Conservation (phyloP, 345 rosid species). For the Rhodamnia rubescens region DNA sequence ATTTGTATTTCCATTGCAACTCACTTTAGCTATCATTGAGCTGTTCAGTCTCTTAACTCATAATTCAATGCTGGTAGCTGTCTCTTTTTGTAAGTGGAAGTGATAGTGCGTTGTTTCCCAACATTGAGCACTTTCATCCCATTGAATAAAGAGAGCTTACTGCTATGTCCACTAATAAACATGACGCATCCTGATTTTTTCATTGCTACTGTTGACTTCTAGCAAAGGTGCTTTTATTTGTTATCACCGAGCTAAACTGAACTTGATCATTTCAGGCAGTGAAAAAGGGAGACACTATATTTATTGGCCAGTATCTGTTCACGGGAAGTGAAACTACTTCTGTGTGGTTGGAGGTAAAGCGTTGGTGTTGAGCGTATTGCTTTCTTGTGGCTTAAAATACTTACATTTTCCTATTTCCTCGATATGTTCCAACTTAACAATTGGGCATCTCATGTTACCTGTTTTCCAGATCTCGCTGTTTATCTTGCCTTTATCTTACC, state of each 20-base stretch:
- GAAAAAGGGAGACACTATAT: slow-evolving; percentile 58
- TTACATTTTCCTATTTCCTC: neutral
- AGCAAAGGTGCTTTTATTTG: neutral
- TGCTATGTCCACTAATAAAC: neutral
- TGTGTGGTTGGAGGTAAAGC: slow-evolving; percentile 60
- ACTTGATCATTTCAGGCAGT: slow-evolving; percentile 39
- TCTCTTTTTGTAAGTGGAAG: neutral
- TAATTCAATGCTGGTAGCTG: neutral
- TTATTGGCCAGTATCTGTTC: slow-evolving; percentile 62
- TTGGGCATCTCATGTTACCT: neutral
- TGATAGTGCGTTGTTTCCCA: neutral
- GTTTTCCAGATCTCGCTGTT: neutral
- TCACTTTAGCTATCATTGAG: neutral
- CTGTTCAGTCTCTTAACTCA: neutral
- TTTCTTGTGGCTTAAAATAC: neutral
- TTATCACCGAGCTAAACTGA: neutral
- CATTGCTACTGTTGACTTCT: neutral
- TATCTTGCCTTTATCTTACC: neutral
- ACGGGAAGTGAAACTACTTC: slow-evolving; percentile 69
- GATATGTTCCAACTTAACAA: neutral
- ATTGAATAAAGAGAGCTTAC: neutral
- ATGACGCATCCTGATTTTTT: neutral
- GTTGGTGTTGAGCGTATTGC: neutral
- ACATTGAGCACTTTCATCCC: neutral
- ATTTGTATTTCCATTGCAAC: neutral